Conservation (phyloP, 768 basidiomycete genomes). For the Amanita inopinata region DNA sequence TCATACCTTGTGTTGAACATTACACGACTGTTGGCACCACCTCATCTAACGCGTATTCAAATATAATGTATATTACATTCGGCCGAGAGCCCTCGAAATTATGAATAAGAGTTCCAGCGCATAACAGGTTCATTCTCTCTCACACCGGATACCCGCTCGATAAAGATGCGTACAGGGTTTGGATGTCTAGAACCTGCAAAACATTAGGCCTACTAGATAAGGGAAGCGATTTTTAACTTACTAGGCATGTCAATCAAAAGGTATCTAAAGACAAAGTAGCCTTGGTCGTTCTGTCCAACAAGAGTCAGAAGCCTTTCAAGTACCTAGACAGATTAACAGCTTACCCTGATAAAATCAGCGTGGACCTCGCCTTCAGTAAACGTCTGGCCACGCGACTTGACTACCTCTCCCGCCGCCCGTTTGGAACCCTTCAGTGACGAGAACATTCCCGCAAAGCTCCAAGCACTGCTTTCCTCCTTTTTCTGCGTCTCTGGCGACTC, state of each 20-base stretch:
- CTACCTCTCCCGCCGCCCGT: conserved; percentile 20
- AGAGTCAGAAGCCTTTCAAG: conserved; percentile 8
- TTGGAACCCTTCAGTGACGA: conserved; percentile 43
- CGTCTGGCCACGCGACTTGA: conserved; percentile 27
- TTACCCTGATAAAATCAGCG: conserved; percentile 65
- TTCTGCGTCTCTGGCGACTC: conserved; percentile 15
- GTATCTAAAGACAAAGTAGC: conserved; percentile 71
- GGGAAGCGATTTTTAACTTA: conserved; percentile 26
- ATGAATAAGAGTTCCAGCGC: conserved; percentile 45
- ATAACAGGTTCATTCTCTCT: conserved; percentile 64
- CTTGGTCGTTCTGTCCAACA: conserved; percentile 51
- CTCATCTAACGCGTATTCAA: conserved; percentile 7
- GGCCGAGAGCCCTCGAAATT: conserved; percentile 9
- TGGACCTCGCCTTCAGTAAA: conserved; percentile 78
- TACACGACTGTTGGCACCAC: background rate
- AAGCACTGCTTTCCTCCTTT: conserved; percentile 29
- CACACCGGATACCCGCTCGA: conserved; percentile 57
- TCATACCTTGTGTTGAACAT: background rate
- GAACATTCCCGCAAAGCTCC: conserved; percentile 60
- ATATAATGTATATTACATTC: conserved; percentile 16
- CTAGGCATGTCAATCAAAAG: conserved; percentile 74
- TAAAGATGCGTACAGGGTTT: conserved; percentile 57
- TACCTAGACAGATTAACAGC: conserved; percentile 18
- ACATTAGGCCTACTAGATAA: conserved; percentile 3
- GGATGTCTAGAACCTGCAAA: conserved; percentile 49